Evolutionary conservation across 2,329 filamentous ascomycete genomes (phyloP).

Genomic region (Xylariaceae sp.): DNA sequence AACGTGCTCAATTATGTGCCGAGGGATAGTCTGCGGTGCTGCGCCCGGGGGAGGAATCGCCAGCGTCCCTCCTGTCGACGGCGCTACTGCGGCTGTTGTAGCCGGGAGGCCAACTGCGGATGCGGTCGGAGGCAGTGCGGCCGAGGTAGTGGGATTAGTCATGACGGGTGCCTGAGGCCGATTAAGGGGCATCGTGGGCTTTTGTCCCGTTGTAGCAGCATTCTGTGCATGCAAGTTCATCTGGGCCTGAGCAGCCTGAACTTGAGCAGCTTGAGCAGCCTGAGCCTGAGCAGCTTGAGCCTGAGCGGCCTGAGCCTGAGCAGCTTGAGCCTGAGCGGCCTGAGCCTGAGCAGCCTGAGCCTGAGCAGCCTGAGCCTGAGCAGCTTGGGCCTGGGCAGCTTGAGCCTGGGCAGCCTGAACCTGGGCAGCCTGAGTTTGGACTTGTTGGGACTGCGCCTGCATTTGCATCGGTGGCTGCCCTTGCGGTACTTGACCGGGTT

Average conservation of each 20-base stretch:
- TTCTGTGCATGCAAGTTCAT: slow-evolving; percentile 22
- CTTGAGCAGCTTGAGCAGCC: not conserved
- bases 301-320: slow-evolving; percentile 21
- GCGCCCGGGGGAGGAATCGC: not conserved
- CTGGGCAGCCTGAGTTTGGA: slow-evolving; percentile 8
- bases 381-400: slow-evolving; percentile 5
- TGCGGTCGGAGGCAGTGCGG: slow-evolving; percentile 5
- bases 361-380: slow-evolving; percentile 9
- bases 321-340: slow-evolving; percentile 8
- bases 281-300: slow-evolving; percentile 5
- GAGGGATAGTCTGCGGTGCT: slow-evolving; percentile 15
- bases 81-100: not conserved
- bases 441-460: slow-evolving; percentile 1
- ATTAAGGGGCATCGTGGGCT: slow-evolving; percentile 15
- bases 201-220: slow-evolving; percentile 20
- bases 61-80: not conserved
- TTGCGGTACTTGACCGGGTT: not conserved
- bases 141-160: slow-evolving; percentile 7
- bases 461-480: not conserved
- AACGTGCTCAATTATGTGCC: slow-evolving; percentile 25
- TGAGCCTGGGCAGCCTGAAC: slow-evolving; percentile 15
- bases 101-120: not conserved
- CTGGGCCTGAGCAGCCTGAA: slow-evolving; percentile 13
- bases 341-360: slow-evolving; percentile 7
- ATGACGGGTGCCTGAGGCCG: slow-evolving; percentile 17